These are phyloP conservation scores for Lagenidium sp. DNA, from an alignment of 352 stramenopile species.

Conservation along the genomic window DNA sequence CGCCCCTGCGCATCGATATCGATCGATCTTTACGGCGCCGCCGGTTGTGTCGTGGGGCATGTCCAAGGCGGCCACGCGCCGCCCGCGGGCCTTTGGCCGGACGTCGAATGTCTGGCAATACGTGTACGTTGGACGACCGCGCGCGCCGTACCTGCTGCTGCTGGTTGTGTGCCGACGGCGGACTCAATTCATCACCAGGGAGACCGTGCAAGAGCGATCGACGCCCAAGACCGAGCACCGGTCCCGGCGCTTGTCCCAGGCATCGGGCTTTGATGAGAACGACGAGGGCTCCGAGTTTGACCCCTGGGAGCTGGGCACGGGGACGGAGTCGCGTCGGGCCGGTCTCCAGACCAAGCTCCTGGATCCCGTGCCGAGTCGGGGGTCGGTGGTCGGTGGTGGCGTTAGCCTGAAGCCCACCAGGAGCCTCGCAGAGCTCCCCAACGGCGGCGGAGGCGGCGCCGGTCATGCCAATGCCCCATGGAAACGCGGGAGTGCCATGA, in stretches of 20 bases:
- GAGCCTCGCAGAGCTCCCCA: constrained; percentile 32
- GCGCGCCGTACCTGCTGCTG: not conserved
- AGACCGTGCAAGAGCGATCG: constrained; percentile 29
- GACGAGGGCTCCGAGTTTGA: too few relatives aligned
- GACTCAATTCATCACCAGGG: constrained; percentile 2
- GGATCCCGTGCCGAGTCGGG: too few relatives aligned
- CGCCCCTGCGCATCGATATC: not conserved
- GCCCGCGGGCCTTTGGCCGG: constrained; percentile 42
- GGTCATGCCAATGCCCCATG: too few relatives aligned
- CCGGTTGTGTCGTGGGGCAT: not conserved
- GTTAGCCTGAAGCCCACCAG: too few relatives aligned
- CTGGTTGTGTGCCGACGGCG: not conserved
- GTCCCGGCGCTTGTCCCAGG: too few relatives aligned
- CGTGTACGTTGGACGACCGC: constrained; percentile 13
- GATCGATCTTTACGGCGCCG: not conserved
- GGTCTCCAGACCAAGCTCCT: too few relatives aligned
- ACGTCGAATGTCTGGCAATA: constrained; percentile 74
- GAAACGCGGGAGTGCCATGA: too few relatives aligned
- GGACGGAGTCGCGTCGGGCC: too few relatives aligned
- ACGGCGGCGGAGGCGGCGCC: not conserved
- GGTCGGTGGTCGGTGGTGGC: too few relatives aligned
- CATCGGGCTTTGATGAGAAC: constrained; percentile 1
- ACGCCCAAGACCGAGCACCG: constrained; percentile 15
- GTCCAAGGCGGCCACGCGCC: too few relatives aligned
- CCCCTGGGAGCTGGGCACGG: too few relatives aligned